A percentile compares a stretch with the other conserved stretches of the same genome.
Conservation (phyloP, 2,329 filamentous ascomycete species). For the Corynespora cassiicola region DNA sequence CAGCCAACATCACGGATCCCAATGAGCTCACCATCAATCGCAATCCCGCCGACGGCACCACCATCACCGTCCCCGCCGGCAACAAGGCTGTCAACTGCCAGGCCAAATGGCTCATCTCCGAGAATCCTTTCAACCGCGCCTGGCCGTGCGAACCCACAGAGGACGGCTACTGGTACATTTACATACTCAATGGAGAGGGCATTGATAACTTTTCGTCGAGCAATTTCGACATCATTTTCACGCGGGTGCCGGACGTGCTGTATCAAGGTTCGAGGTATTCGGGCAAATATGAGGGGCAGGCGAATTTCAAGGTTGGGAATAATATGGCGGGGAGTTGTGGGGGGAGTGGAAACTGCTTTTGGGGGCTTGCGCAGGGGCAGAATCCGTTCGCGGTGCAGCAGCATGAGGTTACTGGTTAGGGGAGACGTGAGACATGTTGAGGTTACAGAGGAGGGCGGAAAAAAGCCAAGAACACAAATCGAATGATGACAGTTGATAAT, state of each 20-base stretch:
- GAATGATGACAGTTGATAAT: no score
- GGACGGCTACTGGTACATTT: slow-evolving; percentile 32
- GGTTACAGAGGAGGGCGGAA: no score
- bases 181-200: slow-evolving; percentile 16
- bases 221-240: slow-evolving; percentile 32
- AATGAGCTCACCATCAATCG: slow-evolving; percentile 26
- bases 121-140: slow-evolving; percentile 22
- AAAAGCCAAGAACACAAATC: no score
- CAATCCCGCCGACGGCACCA: slow-evolving; percentile 4
- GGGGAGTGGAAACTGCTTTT: slow-evolving; percentile 26
- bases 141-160: slow-evolving; percentile 30
- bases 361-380: no score
- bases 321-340: slow-evolving; percentile 25
- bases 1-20: slow-evolving; percentile 32
- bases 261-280: slow-evolving; percentile 19
- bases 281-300: slow-evolving; percentile 19
- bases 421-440: no score
- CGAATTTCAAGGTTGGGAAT: slow-evolving; percentile 18
- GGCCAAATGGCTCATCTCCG: slow-evolving; percentile 28
- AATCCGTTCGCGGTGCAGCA: no score
- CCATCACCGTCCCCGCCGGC: slow-evolving; percentile 22
- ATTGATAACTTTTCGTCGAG: slow-evolving; percentile 7
- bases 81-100: slow-evolving; percentile 27
- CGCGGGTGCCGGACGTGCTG: slow-evolving; percentile 20
- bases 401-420: no score